Base-by-base conservation (phyloP, 139 green algal species). In the Pleodorina starrii region DNA sequence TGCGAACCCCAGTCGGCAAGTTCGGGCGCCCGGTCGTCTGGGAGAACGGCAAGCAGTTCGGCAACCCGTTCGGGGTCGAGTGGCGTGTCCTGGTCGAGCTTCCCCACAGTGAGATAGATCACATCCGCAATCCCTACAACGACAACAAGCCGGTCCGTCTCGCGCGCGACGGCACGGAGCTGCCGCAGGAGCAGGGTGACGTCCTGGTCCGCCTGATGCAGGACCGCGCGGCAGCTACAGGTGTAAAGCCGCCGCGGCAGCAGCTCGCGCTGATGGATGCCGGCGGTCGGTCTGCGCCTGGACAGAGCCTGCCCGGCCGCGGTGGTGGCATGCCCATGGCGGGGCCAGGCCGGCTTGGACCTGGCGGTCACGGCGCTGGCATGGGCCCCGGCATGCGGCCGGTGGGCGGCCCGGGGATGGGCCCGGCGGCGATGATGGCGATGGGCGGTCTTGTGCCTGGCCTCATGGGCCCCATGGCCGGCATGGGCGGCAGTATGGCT, bases 121-220 rank as follows among this genome's bases (percentile, higher is more conserved):
- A 93, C 40, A 86, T 97, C 46, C 74, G 48, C 27, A 97, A 97
- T 88, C 93, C 94, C 1, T 59, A 95, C 76, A 96, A 97, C 74
- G 92, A 96, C 43, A 91, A 90, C 88, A 96, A 95, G 90, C 90
- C 93, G 1, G 90, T 97, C 0, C 76, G 90, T 4, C 93, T 95
- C 51, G 92, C 90, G 38, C 87, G 91, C 5, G 95, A 97, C 74
- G 93, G 95, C 17, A 93, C 95, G 44, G 95, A 97, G 91, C 43
- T 97, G 32, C 93, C 94, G 3, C 42, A 80, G 36, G 89, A 95
- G 9, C 66, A 96, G 71, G 95, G 95, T 0, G 88, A 93, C 57
- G 68, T 91, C 48, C 71, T 97, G 46, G 78, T 94, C 6, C 29
- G 42, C n/a, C 54, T 97, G 16, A 92, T 97, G 66, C 90, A 96